Evolutionary conservation across 768 basidiomycete species (phyloP), one percentile per base, ranked within the genome.

Genomic region (Lentinula sp.): DNA sequence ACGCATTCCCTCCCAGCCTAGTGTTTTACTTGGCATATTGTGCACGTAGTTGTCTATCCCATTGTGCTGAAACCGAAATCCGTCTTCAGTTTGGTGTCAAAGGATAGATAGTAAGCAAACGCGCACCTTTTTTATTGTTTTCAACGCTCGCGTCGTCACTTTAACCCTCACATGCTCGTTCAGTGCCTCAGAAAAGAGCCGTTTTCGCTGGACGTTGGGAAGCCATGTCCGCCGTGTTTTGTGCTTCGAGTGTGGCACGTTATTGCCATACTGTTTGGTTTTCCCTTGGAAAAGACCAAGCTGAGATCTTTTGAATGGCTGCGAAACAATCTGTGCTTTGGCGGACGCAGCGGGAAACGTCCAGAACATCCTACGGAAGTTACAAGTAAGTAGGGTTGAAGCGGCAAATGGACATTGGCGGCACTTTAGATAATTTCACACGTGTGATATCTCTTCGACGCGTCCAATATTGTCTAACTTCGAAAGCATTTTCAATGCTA

Each of bases 171-270:
- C 68, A 48, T 75, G 75, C 55, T 79, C 71, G 34, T 80, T 83
- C 39, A 93, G 72, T 7, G 83, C 73, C 13, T 89, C 86, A 11
- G 89, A 93, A 64, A 76, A 81, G 49, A 94, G 66, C 1, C 85
- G 82, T 72, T 94, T 93, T 55, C 77, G 76, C 65, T 94, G 92
- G 23, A 93, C 80, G 73, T 95, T 95, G 39, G 93, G 93, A 10
- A 93, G 77, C 93, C 93, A 95, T 48, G 88, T 82, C 43, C 93
- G 80, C 54, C 89, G 86, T 28, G 94, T 94, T 76, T 94, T 95
- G 70, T 88, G 83, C 70, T 88, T 87, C 23, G 93, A 94, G 72
- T 92, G 88, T 0, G 93, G 92, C 52, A 95, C 91, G 69, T 88
- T 94, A 78, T 95, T 94, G 28, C 93, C 93, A 65, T 85, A 85